Evolutionary conservation across 2,329 filamentous ascomycete genomes (phyloP).

Genomic region (Talaromyces sp.): DNA sequence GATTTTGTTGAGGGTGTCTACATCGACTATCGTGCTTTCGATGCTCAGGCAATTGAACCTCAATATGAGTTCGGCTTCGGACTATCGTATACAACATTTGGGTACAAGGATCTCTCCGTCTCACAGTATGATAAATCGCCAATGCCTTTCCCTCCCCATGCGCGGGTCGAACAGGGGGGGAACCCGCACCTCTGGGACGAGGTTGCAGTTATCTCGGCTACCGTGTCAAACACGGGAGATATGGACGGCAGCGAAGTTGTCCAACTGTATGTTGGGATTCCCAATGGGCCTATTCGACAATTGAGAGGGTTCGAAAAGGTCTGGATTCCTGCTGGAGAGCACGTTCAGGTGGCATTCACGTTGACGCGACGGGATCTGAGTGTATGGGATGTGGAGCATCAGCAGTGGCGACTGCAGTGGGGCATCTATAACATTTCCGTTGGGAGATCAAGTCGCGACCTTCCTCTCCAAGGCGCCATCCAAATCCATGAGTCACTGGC

Average conservation of each 20-base stretch:
- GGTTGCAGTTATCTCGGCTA: not conserved
- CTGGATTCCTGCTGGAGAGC: not conserved
- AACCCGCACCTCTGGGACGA: not conserved
- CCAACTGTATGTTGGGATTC: not conserved
- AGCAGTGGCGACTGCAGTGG: not conserved
- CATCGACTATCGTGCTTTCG: conserved; percentile 60
- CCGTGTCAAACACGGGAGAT: not conserved
- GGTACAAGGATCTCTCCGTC: conserved; percentile 20
- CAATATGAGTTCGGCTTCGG: conserved; percentile 45
- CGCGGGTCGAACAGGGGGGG: too few species aligned
- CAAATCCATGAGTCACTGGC: too few species aligned
- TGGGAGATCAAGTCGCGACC: not conserved
- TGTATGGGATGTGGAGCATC: not conserved
- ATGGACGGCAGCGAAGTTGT: not conserved
- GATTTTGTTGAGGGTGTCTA: conserved; percentile 56
- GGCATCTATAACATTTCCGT: not conserved
- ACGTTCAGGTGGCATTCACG: not conserved
- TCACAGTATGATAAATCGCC: too few species aligned
- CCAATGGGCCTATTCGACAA: not conserved
- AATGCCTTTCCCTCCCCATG: too few species aligned
- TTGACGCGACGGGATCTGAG: not conserved
- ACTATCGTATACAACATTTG: conserved; percentile 32
- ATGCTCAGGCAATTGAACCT: conserved; percentile 41
- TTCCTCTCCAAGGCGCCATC: too few species aligned
- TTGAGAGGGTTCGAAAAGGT: not conserved